Evolutionary conservation across 225 moss, liverwort and hornwort genomes (phyloP).

Genomic region (Physcomitrium patens): DNA sequence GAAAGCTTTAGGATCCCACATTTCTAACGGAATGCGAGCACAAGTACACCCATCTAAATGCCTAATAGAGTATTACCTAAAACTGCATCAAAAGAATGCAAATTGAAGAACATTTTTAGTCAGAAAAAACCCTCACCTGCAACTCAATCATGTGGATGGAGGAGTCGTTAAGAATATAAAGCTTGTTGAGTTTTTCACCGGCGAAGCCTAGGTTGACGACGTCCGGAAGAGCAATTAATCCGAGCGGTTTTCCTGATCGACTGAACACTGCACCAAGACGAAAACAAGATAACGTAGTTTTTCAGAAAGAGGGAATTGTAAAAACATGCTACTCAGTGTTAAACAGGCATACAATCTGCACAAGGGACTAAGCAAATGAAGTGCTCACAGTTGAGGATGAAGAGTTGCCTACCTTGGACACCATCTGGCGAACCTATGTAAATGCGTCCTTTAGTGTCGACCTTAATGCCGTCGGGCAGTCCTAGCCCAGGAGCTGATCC

Average conservation of each 20-base stretch:
- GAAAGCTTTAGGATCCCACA: background rate
- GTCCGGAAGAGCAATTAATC: constrained; percentile 47
- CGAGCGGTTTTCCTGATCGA: constrained; percentile 57
- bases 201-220: constrained; percentile 69
- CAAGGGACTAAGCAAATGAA: background rate
- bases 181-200: constrained; percentile 63
- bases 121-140: constrained; percentile 38
- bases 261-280: constrained; percentile 48
- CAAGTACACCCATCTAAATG: background rate
- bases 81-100: background rate
- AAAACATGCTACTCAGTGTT: background rate
- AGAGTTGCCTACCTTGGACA: constrained; percentile 52
- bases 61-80: background rate
- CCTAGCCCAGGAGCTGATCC: constrained; percentile 58
- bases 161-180: constrained; percentile 58
- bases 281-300: background rate
- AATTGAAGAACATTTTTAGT: background rate
- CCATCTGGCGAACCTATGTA: constrained; percentile 65
- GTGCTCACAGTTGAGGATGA: background rate
- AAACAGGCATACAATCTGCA: background rate
- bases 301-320: background rate
- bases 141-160: constrained; percentile 64
- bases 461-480: constrained; percentile 78
- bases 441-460: constrained; percentile 69
- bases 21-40: background rate